These are phyloP conservation scores for Tolypocladium pustulatum DNA, from an alignment of 2,329 filamentous ascomycete genomes.

Conservation along the genomic window DNA sequence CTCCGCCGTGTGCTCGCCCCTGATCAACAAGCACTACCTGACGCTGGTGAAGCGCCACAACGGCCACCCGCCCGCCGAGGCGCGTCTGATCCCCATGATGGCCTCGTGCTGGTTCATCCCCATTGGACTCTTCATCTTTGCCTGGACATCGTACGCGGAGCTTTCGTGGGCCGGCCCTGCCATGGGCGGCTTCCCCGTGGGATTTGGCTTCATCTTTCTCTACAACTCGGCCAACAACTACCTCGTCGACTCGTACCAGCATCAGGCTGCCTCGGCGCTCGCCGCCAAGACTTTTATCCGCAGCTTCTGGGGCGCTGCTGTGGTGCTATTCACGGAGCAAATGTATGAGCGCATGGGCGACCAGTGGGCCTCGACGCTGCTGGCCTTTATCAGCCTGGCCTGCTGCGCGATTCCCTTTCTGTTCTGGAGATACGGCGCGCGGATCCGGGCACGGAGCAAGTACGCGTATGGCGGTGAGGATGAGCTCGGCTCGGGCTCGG, in stretches of 20 bases:
- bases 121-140: slow-evolving; percentile 47
- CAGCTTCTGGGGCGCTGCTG: slow-evolving; percentile 68
- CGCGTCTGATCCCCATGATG: slow-evolving; percentile 77
- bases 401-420: slow-evolving; percentile 77
- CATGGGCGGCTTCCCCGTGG: slow-evolving; percentile 60
- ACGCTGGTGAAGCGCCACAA: slow-evolving; percentile 49
- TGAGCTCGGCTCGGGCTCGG: slow-evolving; percentile 18
- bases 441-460: slow-evolving; percentile 57
- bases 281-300: slow-evolving; percentile 75
- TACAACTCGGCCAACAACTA: slow-evolving; percentile 75
- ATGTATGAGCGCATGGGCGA: slow-evolving; percentile 67
- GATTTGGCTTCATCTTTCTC: slow-evolving; percentile 75
- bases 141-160: slow-evolving; percentile 51
- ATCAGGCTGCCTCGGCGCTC: slow-evolving; percentile 69
- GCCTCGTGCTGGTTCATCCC: slow-evolving; percentile 61
- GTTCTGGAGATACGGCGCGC: slow-evolving; percentile 68
- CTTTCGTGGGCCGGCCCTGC: slow-evolving; percentile 63
- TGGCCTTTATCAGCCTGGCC: slow-evolving; percentile 63
- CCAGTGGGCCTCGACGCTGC: slow-evolving; percentile 64
- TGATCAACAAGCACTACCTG: slow-evolving; percentile 77
- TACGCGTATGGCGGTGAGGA: slow-evolving; percentile 62
- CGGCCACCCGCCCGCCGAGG: slow-evolving; percentile 67
- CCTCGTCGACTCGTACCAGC: slow-evolving; percentile 52
- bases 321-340: slow-evolving; percentile 71
- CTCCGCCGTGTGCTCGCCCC: slow-evolving; percentile 56